These are phyloP conservation scores for Suillus weaverae DNA, from an alignment of 768 basidiomycete genomes.

Conservation along the genomic window DNA sequence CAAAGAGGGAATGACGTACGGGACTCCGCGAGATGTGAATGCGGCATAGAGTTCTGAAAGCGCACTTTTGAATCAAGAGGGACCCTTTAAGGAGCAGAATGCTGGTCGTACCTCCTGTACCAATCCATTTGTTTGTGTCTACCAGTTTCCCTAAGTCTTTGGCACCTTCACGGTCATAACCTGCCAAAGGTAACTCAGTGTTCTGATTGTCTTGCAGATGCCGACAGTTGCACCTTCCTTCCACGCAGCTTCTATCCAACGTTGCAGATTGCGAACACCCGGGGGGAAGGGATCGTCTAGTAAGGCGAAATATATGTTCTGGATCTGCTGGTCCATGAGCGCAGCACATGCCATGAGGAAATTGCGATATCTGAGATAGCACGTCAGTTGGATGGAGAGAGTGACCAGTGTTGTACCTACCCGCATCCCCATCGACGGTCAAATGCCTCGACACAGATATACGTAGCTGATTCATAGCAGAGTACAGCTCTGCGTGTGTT, in stretches of 20 bases:
- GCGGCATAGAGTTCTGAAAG: conserved; percentile 74
- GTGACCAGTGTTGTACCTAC: conserved; percentile 35
- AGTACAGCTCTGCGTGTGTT: conserved; percentile 56
- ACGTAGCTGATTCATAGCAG: conserved; percentile 61
- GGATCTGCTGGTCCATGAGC: conserved; percentile 64
- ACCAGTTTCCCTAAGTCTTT: conserved; percentile 53
- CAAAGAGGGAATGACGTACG: conserved; percentile 50
- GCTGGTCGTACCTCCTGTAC: conserved; percentile 61
- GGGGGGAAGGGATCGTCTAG: conserved; percentile 61
- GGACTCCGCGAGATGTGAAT: conserved; percentile 75
- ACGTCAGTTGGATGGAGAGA: background rate
- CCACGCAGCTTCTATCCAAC: conserved; percentile 85
- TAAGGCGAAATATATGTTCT: conserved; percentile 61
- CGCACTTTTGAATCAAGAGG: conserved; percentile 8
- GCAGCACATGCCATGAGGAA: conserved; percentile 77
- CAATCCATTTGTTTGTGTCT: conserved; percentile 74
- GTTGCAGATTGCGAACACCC: conserved; percentile 71
- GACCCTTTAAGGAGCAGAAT: background rate
- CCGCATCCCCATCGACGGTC: conserved; percentile 76
- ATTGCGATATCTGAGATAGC: conserved; percentile 68
- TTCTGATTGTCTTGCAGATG: background rate
- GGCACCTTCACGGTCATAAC: conserved; percentile 74
- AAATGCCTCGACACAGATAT: conserved; percentile 57
- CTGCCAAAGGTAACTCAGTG: conserved; percentile 31
- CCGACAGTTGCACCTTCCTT: conserved; percentile 43